These are phyloP conservation scores for Xylaria hypoxylon DNA, from an alignment of 2,329 filamentous ascomycete genomes.

Conservation along the genomic window DNA sequence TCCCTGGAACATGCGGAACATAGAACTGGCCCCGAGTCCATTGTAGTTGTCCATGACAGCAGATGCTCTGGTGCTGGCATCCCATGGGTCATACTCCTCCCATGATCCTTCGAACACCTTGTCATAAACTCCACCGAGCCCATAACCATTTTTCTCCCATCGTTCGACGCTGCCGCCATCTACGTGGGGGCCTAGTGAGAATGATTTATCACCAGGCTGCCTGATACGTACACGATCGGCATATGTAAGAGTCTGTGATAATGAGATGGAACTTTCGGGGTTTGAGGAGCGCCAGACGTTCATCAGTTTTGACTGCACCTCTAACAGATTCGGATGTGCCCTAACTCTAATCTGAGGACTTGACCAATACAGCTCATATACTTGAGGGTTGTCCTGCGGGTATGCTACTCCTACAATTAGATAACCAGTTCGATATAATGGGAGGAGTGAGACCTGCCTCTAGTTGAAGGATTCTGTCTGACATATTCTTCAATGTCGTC, in stretches of 20 bases:
- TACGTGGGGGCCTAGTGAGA: constrained; percentile 78
- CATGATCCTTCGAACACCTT: constrained; percentile 78
- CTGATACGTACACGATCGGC: constrained; percentile 79
- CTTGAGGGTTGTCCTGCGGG: constrained; percentile 73
- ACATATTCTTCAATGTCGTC: constrained; percentile 73
- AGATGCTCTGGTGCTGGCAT: constrained; percentile 74
- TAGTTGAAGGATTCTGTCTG: constrained; percentile 69
- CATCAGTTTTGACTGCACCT: constrained; percentile 72
- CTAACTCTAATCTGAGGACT: constrained; percentile 74
- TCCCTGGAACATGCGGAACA: constrained; percentile 90
- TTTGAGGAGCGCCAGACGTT: constrained; percentile 69
- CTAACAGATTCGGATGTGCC: constrained; percentile 72
- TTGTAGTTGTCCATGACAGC: constrained; percentile 82
- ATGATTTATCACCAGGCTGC: constrained; percentile 75
- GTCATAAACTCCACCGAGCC: constrained; percentile 75
- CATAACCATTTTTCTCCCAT: constrained; percentile 78
- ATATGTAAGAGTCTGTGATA: constrained; percentile 71
- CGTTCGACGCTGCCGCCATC: constrained; percentile 81
- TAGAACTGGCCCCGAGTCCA: constrained; percentile 82
- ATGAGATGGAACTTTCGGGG: constrained; percentile 60
- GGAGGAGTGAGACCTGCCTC: constrained; percentile 53
- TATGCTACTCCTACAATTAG: constrained; percentile 62
- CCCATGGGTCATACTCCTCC: constrained; percentile 87
- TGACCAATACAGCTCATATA: constrained; percentile 83
- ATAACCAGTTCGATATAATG: neutral